Base-by-base conservation (phyloP, 257 asterid species). In the Przewalskia tangutica region DNA sequence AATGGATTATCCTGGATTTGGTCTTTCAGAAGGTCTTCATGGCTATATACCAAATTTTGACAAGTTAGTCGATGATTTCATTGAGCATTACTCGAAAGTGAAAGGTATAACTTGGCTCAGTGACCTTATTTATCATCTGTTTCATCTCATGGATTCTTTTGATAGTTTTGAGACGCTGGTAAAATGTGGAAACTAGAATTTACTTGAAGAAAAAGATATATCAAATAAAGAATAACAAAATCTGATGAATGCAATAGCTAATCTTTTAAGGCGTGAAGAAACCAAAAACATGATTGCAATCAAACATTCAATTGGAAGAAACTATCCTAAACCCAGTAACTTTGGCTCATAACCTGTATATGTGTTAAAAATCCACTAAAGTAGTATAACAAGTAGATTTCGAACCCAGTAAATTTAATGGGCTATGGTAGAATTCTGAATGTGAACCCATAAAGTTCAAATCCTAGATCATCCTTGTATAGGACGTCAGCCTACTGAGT, bases 11-110 rank as follows among this genome's bases (percentile, higher is more conserved):
- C 87, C 90, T 75, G 95, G 95, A 80, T 94, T 91, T 48, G 97
- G 95, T 18, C 90, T 90, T 82, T 92, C 97, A 0, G 87, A 90
- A 11, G 97, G 97, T 7, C 86, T 89, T 1, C 90, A 71, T 38
- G 94, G 97, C 40, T 83, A 88, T 16, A 84, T 93, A 77, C 17
- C 89, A 53, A 77, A 84, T 76, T 93, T 93, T 83, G 93, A 93
- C 73, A 16, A 86, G 77, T 85, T 93, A 3, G 92, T 91, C 4
- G 91, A 91, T 64, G 97, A 93, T 36, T 84, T 89, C 71, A 83
- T 90, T 13, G 88, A 88, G 17, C 94, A 89, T 79, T 93, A 81
- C 89, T 85, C 90, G 9, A 85, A 81, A 17, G 80, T 90, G 18
- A 87, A 89, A 23, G 95, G 97, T 93, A 79, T 1, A 14, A 50